Evolutionary conservation across 495 filamentous ascomycete genomes (phyloP).

Genomic region (Penicillium taxi): DNA sequence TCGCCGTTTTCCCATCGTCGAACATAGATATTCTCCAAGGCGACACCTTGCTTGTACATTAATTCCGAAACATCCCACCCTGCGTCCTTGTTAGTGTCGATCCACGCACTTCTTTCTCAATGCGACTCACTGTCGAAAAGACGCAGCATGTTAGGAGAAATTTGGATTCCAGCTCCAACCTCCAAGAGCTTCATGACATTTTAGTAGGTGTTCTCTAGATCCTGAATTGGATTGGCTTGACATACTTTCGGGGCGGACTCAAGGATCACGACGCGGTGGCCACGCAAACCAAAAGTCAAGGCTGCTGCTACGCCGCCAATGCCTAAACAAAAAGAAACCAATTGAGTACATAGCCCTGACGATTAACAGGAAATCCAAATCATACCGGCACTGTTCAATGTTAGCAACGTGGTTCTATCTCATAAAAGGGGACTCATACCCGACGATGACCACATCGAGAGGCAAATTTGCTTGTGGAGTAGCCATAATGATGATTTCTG

Average conservation of each 20-base stretch:
- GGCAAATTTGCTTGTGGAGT: slow-evolving; percentile 19
- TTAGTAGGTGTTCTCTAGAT: slow-evolving; percentile 5
- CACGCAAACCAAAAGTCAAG: slow-evolving; percentile 50
- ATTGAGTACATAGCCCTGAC: background rate
- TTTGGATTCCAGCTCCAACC: slow-evolving; percentile 73
- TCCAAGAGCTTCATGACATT: slow-evolving; percentile 33
- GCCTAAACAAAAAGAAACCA: slow-evolving; percentile 32
- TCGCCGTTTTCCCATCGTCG: slow-evolving; percentile 36
- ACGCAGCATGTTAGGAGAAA: slow-evolving; percentile 68
- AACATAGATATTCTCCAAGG: slow-evolving; percentile 36
- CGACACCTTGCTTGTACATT: slow-evolving; percentile 33
- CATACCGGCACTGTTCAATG: slow-evolving; percentile 29
- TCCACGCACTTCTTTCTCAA: too few species aligned
- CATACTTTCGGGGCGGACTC: slow-evolving; percentile 34
- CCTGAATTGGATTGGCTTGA: background rate
- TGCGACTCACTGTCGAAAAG: slow-evolving; percentile 50
- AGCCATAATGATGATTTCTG: slow-evolving; percentile 12
- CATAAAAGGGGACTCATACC: slow-evolving; percentile 13
- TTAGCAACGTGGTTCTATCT: slow-evolving; percentile 7
- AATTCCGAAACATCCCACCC: slow-evolving; percentile 38
- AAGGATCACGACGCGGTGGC: slow-evolving; percentile 32
- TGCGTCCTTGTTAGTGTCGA: slow-evolving; percentile 8
- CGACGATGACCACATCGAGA: slow-evolving; percentile 28
- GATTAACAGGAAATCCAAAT: background rate
- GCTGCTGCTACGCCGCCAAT: slow-evolving; percentile 60